Conservation (phyloP, 768 basidiomycete species). For the Lactarius sp. region DNA sequence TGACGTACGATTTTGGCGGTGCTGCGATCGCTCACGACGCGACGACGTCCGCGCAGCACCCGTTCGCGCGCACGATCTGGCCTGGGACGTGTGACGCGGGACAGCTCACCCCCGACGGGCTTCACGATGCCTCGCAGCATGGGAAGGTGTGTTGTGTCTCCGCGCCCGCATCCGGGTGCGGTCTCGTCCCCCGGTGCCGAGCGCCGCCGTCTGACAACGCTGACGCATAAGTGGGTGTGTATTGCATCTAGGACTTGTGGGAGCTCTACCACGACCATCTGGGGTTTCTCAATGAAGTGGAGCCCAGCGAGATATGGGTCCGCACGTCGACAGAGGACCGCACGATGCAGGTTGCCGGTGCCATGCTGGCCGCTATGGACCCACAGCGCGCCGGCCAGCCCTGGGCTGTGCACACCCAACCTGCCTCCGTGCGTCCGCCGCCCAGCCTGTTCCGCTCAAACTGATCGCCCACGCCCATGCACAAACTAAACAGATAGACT, state of each 20-base stretch:
- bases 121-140: slow-evolving; percentile 40
- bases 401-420: slow-evolving; percentile 42
- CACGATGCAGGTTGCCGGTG: slow-evolving; percentile 46
- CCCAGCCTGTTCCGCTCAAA: no score
- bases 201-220: neutral
- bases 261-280: slow-evolving; percentile 38
- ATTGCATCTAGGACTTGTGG: slow-evolving; percentile 40
- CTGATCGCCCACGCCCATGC: neutral
- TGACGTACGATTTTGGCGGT: slow-evolving; percentile 38
- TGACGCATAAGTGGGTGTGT: neutral
- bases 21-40: slow-evolving; percentile 40
- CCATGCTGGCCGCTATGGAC: slow-evolving; percentile 44
- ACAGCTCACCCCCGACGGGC: slow-evolving; percentile 43
- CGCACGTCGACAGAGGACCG: slow-evolving; percentile 44
- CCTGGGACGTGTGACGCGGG: slow-evolving; percentile 45
- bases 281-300: slow-evolving; percentile 36
- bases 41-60: slow-evolving; percentile 38
- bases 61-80: slow-evolving; percentile 43
- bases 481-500: slow-evolving; percentile 39
- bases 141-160: slow-evolving; percentile 34
- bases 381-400: slow-evolving; percentile 29
- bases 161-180: no score
- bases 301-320: slow-evolving; percentile 37
- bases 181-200: no score
- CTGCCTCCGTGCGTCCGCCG: slow-evolving; percentile 34